A percentile compares a stretch with the other conserved stretches of the same genome.
Conservation (phyloP, 495 filamentous ascomycete genomes). For the Penicillium paradoxum region DNA sequence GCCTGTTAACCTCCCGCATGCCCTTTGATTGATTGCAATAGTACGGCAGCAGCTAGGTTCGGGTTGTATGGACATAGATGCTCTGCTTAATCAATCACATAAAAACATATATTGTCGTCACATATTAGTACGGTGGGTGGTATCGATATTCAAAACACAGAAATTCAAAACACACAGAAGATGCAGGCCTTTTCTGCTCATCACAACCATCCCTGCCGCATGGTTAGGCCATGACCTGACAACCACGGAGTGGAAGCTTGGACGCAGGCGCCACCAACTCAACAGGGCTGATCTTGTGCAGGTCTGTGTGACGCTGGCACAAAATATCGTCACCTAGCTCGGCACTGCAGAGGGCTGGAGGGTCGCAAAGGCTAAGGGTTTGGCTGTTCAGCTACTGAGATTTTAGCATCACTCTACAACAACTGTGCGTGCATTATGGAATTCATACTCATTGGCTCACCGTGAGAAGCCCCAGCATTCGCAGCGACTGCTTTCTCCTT, state of each 20-base stretch:
- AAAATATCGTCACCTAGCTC: conserved; percentile 9
- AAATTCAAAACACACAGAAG: background rate
- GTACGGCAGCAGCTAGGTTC: background rate
- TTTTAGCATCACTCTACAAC: conserved; percentile 20
- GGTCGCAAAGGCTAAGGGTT: conserved; percentile 12
- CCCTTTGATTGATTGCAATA: background rate
- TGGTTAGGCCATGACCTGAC: too few relatives aligned
- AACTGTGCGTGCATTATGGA: conserved; percentile 11
- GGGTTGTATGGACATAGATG: background rate
- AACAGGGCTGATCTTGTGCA: background rate
- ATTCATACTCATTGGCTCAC: conserved; percentile 18
- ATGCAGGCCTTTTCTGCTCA: background rate
- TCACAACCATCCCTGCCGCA: background rate
- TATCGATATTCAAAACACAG: background rate
- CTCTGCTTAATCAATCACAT: background rate
- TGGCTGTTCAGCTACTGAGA: conserved; percentile 17
- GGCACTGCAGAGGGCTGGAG: conserved; percentile 5
- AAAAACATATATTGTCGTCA: background rate
- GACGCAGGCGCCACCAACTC: too few relatives aligned
- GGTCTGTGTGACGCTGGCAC: background rate
- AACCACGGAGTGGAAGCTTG: too few relatives aligned
- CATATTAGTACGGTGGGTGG: background rate
- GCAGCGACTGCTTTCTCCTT: conserved; percentile 1
- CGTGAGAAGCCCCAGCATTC: conserved; percentile 5
- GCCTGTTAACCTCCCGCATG: conserved; percentile 14